Evolutionary conservation across 441 rosid genomes (phyloP).

Genomic region (Adansonia rubrostipa): DNA sequence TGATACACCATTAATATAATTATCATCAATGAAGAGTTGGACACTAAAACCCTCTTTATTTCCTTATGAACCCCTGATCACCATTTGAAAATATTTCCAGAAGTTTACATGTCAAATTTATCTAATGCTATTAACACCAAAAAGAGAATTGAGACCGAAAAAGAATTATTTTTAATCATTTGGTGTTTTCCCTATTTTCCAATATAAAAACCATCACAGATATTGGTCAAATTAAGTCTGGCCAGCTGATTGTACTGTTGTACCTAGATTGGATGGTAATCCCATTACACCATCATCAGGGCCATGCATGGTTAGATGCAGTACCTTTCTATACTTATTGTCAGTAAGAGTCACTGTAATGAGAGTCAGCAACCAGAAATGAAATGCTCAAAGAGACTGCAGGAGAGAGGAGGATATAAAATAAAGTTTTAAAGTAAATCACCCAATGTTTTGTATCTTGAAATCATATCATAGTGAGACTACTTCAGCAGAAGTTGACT

Average conservation of each 20-base stretch:
- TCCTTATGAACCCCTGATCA: not conserved
- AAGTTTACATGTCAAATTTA: no score
- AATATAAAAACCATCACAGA: not conserved
- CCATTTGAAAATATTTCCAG: no score
- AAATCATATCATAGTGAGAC: not conserved
- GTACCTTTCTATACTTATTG: not conserved
- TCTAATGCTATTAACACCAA: not conserved
- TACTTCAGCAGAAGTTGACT: not conserved
- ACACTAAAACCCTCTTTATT: not conserved
- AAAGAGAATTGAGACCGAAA: not conserved
- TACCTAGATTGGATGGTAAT: not conserved
- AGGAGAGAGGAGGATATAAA: not conserved
- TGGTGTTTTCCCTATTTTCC: not conserved
- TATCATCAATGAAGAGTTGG: not conserved
- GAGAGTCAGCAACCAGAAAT: not conserved
- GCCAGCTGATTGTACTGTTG: not conserved
- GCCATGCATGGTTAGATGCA: not conserved
- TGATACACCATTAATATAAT: not conserved
- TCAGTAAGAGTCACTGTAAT: not conserved
- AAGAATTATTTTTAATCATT: not conserved
- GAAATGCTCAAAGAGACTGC: constrained; percentile 12
- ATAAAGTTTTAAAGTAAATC: constrained; percentile 5
- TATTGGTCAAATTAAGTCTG: not conserved
- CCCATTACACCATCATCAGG: not conserved
- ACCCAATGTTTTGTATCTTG: not conserved